Conservation (phyloP, 2,329 filamentous ascomycete species). For the Penicillium sp. region DNA sequence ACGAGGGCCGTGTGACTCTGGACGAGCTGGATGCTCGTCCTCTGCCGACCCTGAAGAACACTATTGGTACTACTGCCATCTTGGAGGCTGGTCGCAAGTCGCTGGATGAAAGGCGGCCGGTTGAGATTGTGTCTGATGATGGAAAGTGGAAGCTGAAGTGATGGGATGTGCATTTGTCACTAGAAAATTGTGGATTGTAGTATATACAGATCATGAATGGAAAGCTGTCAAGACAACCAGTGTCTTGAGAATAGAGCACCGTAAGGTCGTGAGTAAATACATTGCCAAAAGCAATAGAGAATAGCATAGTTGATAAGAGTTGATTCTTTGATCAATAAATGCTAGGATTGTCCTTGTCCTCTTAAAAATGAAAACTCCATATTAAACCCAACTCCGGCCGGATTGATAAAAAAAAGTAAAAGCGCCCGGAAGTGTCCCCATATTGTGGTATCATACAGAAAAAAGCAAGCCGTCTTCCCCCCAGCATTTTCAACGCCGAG, state of each 20-base stretch:
- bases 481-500: slow-evolving; percentile 31
- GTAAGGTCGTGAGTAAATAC: not conserved
- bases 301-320: not conserved
- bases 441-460: slow-evolving; percentile 29
- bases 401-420: slow-evolving; percentile 4
- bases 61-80: slow-evolving; percentile 87
- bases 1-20: slow-evolving; percentile 70
- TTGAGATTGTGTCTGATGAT: slow-evolving; percentile 63
- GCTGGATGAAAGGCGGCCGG: slow-evolving; percentile 77
- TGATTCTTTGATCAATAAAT: not conserved
- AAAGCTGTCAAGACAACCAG: not conserved
- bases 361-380: not conserved
- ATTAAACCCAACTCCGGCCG: not conserved
- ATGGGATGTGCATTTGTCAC: not conserved
- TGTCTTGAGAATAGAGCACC: no score
- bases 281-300: not conserved
- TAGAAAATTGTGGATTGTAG: not conserved
- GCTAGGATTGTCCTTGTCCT: not conserved
- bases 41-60: slow-evolving; percentile 83
- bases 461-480: not conserved
- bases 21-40: slow-evolving; percentile 78
- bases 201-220: not conserved
- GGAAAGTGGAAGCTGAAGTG: slow-evolving; percentile 66
- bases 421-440: not conserved
- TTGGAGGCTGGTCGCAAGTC: slow-evolving; percentile 82